Evolutionary conservation across 2,329 filamentous ascomycete species (phyloP).

Genomic region (Hirsutella rhossiliensis): DNA sequence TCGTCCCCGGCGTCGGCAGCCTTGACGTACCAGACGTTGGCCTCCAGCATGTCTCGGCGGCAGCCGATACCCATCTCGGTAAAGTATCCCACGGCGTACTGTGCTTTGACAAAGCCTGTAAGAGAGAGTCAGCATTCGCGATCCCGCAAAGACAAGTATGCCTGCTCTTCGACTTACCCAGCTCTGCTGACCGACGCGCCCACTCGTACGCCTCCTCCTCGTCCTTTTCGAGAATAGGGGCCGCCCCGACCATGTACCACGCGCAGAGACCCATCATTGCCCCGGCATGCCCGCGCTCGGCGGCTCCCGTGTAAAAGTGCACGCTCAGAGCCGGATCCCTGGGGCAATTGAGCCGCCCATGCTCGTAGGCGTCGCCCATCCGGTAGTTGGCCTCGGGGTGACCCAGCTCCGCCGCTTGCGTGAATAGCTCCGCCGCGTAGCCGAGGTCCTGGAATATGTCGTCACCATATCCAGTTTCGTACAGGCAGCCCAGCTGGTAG

Average conservation of each 20-base stretch:
- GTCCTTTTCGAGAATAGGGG: constrained; percentile 85
- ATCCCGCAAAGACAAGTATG: neutral
- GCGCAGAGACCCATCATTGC: constrained; percentile 98
- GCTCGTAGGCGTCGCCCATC: constrained; percentile 94
- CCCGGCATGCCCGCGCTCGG: constrained; percentile 67
- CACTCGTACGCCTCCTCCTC: constrained; percentile 95
- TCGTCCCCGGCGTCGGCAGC: constrained; percentile 88
- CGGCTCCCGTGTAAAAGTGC: constrained; percentile 92
- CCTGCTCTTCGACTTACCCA: constrained; percentile 45
- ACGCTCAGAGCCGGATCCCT: constrained; percentile 86
- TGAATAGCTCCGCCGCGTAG: constrained; percentile 90
- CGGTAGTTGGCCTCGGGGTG: constrained; percentile 77
- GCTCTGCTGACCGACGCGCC: constrained; percentile 76
- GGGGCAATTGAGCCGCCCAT: constrained; percentile 77
- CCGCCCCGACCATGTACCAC: constrained; percentile 95
- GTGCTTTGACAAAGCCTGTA: constrained; percentile 59
- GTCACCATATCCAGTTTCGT: constrained; percentile 87
- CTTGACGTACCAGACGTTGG: constrained; percentile 97
- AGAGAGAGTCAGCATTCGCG: neutral
- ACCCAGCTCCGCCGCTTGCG: constrained; percentile 83
- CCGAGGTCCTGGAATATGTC: constrained; percentile 85
- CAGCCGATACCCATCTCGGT: constrained; percentile 98
- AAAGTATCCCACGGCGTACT: constrained; percentile 94
- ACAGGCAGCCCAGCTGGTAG: constrained; percentile 78
- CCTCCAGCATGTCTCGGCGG: constrained; percentile 84